Percentiles rank a stretch among this genome's conserved stretches.
phyloP scores from a whole-genome alignment of 371 early-diverging fungal species.

The Phascolomyces articulosus region DNA sequence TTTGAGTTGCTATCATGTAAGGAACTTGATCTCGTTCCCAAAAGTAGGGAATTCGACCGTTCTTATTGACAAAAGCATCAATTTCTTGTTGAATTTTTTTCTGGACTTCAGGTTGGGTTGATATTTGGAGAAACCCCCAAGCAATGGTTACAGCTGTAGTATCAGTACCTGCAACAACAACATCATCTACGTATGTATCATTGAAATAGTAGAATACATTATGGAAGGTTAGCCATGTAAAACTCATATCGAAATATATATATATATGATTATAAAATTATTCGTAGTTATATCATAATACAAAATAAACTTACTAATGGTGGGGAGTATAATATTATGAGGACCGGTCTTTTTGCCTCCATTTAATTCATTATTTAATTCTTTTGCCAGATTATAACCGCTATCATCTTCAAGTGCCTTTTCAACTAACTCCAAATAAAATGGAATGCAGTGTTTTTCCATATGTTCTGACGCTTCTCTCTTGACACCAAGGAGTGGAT shows the following conservation, averaged over 20 bases:
- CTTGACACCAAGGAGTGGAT: neutral
- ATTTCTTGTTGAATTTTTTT: slow-evolving; percentile 14
- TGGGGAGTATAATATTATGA: neutral
- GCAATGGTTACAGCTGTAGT: slow-evolving; percentile 10
- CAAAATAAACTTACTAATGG: neutral
- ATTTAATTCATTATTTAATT: slow-evolving; percentile 3
- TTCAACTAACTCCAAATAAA: neutral
- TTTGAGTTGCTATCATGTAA: slow-evolving; percentile 25
- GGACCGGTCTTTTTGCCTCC: neutral
- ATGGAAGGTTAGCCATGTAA: too few species aligned
- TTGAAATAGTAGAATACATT: too few species aligned
- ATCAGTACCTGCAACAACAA: slow-evolving; percentile 15
- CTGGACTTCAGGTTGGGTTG: slow-evolving; percentile 17
- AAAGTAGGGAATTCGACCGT: slow-evolving; percentile 23
- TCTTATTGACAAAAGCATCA: slow-evolving; percentile 10
- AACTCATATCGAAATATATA: too few species aligned
- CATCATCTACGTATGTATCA: slow-evolving; percentile 6
- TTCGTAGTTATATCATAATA: neutral
- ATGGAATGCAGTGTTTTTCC: neutral
- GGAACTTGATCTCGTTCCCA: slow-evolving; percentile 18
- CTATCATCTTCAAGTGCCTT: neutral
- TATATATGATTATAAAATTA: neutral
- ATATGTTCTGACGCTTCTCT: neutral
- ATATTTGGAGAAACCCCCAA: slow-evolving; percentile 15
- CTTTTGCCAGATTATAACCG: neutral